Evolutionary conservation across 2,329 filamentous ascomycete genomes (phyloP), one percentile per base, ranked within the genome.

Genomic region (Penicillium thymicola): DNA sequence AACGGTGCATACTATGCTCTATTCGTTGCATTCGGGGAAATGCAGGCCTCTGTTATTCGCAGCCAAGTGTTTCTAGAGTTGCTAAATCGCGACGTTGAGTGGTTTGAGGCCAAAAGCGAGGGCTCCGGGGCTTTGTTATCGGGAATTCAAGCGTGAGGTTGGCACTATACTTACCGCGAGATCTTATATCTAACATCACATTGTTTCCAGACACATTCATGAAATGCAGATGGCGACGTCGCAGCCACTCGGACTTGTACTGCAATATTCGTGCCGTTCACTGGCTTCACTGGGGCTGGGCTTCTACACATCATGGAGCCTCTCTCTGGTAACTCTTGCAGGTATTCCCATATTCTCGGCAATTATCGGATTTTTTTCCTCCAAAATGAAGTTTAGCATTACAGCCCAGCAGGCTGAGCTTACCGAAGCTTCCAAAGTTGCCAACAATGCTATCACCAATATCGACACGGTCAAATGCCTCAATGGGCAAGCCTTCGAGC

Each of bases 391-490:
- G 34, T 76, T 81, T 3, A 85, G 85, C 11, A 86, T 93, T n/a
- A 79, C 83, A 59, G 77, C 77, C 2, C 92, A 97, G 66, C 86
- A 89, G 55, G 73, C 75, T 1, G 82, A 87, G 54, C 81, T 96
- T 0, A 83, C 84, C 2, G 76, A 81, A 46, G 90, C 90, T 0
- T 87, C 91, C 0, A 93, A 90, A 66, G 79, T 86, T 54, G 83
- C 86, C 1, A 86, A 84, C 10, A 88, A 85, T 11, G 86, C 90
- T 0, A 81, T 95, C 10, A 79, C 80, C 1, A 86, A 85, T 3
- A 93, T 97, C 38, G 90, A 96, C 59, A 84, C 89, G 0, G 90
- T 97, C 67, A 97, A 97, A 70, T 87, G 86, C 51, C 92, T 89
- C 75, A 92, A 93, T 64, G 90, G 88, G 0, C 83, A 91, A 66